phyloP scores from a whole-genome alignment of 768 basidiomycete genomes.

The Antrodiella citrinella region DNA sequence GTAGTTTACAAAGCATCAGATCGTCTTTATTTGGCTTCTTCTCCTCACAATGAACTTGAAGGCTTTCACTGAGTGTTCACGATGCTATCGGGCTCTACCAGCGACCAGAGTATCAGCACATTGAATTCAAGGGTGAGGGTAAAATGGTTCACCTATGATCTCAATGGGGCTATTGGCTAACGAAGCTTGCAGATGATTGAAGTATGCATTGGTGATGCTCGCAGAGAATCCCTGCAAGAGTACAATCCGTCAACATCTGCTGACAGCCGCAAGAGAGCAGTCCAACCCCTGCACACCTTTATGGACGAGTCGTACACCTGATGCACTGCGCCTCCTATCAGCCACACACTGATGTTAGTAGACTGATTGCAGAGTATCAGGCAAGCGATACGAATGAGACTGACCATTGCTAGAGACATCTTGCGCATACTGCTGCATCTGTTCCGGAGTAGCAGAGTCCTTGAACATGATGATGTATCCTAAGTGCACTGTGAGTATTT shows the following conservation, averaged over 20 bases:
- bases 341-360: not conserved
- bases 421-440: conserved; percentile 33
- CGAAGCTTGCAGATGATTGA: conserved; percentile 26
- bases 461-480: conserved; percentile 55
- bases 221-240: conserved; percentile 40
- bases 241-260: not conserved
- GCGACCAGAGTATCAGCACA: too few species aligned
- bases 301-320: conserved; percentile 29
- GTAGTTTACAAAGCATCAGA: too few species aligned
- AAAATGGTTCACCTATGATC: conserved; percentile 52
- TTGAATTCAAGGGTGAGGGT: too few species aligned
- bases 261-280: not conserved
- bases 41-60: too few species aligned
- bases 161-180: conserved; percentile 27
- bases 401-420: conserved; percentile 33
- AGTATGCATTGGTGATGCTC: conserved; percentile 24
- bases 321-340: conserved; percentile 34
- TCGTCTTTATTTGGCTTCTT: too few species aligned
- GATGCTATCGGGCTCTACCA: too few species aligned
- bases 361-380: not conserved
- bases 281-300: conserved; percentile 27
- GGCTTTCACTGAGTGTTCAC: too few species aligned
- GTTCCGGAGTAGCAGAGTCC: conserved; percentile 28
- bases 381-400: too few species aligned
- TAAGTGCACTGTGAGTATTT: too few species aligned